Evolutionary conservation across 768 basidiomycete genomes (phyloP), one percentile per base, ranked within the genome.

Genomic region (Dacryopinax spathularia): DNA sequence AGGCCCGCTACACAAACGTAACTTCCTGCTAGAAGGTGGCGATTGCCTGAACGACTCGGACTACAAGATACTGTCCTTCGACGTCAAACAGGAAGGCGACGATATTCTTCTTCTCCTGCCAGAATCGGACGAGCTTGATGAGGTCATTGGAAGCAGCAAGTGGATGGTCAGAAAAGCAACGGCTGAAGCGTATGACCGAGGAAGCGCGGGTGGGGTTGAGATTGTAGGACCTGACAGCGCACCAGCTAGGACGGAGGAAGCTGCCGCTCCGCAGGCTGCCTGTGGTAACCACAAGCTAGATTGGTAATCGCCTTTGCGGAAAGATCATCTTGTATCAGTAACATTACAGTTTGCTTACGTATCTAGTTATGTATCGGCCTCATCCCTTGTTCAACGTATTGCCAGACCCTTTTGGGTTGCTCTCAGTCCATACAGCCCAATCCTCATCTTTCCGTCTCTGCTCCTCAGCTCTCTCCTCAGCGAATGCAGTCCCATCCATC

Each of bases 351-450:
- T 62, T 22, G 66, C 63, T 34, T 60, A 61, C 0, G 59, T 60
- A 1, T 60, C 62, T 0, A 60, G 44, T 12, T 64, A 65, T 61
- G 66, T 60, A 6, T 48, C n/a, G 41, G n/a, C 29, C 34, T 81
- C 73, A 92, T 65, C 93, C 93, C 66, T 90, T 82, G 73, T 97
- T 96, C 88, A 95, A 92, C 12, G 87, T 95, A 72, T 99, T 99
- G 2, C 96, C 96, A n/a, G 88, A 88, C 1, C 96, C 96, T 70
- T 80, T 86, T 13, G 87, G 85, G 73, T 99, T 86, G 27, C 77
- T 79, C 60, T 97, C 96, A 16, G 87, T 91, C 69, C 83, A 98
- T 64, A 77, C 79, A 33, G 93, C 92, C 93, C 94, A 97, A 34
- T 85, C 85, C 72, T 97, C 91, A 68, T 94, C 89, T 72, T 92